Percentiles rank a stretch among this genome's conserved stretches.
These are phyloP conservation scores for Chlamydomonas asymmetrica DNA, from an alignment of 139 green algal genomes.

Conservation along the genomic window DNA sequence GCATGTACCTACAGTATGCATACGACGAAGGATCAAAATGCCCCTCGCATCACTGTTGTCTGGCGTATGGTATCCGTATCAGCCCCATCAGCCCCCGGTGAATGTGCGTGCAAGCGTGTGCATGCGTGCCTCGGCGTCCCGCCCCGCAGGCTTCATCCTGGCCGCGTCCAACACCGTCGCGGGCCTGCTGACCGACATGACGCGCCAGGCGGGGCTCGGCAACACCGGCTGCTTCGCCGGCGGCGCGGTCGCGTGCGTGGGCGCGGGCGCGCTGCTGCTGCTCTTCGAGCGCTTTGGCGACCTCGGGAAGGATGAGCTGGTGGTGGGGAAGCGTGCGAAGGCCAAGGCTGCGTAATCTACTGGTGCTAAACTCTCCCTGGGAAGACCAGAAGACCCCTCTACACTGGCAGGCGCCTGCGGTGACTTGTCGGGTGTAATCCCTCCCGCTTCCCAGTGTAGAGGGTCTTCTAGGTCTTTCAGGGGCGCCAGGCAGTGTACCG, in stretches of 20 bases:
- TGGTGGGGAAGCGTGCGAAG: slow-evolving; percentile 24
- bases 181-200: slow-evolving; percentile 67
- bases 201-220: slow-evolving; percentile 43
- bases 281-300: slow-evolving; percentile 61
- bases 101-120: neutral
- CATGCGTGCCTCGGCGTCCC: neutral
- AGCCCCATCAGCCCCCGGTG: no score
- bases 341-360: slow-evolving; percentile 22
- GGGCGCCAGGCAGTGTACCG: no score
- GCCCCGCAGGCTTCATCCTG: slow-evolving; percentile 63
- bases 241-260: slow-evolving; percentile 51
- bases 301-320: slow-evolving; percentile 58
- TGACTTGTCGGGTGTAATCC: no score
- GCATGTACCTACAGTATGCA: no score
- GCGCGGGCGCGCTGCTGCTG: slow-evolving; percentile 55
- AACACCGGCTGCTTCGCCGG: slow-evolving; percentile 81
- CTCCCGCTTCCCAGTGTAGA: no score
- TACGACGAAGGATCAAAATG: no score
- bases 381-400: no score
- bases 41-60: no score
- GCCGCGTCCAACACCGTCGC: slow-evolving; percentile 71
- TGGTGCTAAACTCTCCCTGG: no score
- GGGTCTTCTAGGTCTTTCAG: no score
- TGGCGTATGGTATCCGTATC: no score
- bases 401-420: no score